Base-by-base conservation (phyloP, 139 green algal genomes). In the Diplosphaera chodatii region DNA sequence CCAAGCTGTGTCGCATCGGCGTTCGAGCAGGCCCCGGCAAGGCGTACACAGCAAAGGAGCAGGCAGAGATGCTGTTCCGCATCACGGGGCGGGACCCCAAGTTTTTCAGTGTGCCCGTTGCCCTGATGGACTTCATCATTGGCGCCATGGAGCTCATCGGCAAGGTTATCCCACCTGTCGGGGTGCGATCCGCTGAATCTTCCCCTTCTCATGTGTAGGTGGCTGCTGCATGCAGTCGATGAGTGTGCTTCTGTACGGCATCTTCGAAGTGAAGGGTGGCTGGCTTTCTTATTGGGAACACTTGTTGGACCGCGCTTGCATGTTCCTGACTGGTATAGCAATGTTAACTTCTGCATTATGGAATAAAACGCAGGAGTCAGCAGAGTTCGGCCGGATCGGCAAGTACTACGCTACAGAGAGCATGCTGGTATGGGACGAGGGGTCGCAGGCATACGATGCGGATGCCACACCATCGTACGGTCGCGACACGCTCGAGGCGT, bases 101-200 rank as follows among this genome's bases (percentile, higher is more conserved):
- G 70, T 94, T 89, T 73, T 90, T 98, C 78, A 86, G 85, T 16
- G 93, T 97, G 66, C 95, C 95, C 2, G 87, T 99, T 22, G 85
- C 84, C 23, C 75, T 99, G 32, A 98, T 99, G 92, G 95, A 99
- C 82, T 91, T 85, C 67, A 90, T 97, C 83, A 99, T 99, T 66
- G 76, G 83, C 66, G 73, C 92, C 32, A 81, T 98, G 48, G 91
- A 97, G 75, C 71, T 87, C 37, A 77, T 99, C 13, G 85, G 89
- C 5, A 83, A 85, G 55, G 63, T 93, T 22, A 97, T 98, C 80
- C 88, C 94, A 0, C 76, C 80, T 6, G 71, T 96, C 31, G 85
- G 92, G 84, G 92, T 95, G 48, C 40, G 87, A n/a, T n/a, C n/a
- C n/a, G n/a, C n/a, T n/a, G n/a, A n/a, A n/a, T n/a, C n/a, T n/a